phyloP scores from a whole-genome alignment of 371 early-diverging fungal species.

The Mortierella sp. region DNA sequence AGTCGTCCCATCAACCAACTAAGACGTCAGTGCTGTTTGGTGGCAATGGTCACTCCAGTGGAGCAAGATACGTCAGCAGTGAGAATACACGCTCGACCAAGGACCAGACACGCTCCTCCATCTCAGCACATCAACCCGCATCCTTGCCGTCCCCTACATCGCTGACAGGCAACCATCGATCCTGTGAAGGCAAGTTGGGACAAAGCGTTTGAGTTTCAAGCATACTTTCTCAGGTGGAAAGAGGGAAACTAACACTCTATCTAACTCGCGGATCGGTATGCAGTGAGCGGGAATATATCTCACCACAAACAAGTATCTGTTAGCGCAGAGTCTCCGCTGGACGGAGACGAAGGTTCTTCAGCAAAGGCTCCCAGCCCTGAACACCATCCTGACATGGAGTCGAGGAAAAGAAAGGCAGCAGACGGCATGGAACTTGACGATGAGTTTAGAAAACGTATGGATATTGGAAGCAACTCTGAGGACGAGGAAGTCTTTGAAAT shows the following conservation, averaged over 20 bases:
- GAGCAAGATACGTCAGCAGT: no score
- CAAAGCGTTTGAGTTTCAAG: no score
- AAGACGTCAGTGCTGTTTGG: no score
- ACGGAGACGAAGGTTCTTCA: not conserved
- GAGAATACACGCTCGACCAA: no score
- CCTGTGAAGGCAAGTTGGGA: no score
- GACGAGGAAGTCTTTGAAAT: conserved; percentile 18
- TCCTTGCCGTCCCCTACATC: not conserved
- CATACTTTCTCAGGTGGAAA: no score
- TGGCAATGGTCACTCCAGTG: no score
- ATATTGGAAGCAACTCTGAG: conserved; percentile 28
- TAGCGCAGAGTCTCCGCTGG: conserved; percentile 1
- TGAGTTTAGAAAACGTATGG: conserved; percentile 2
- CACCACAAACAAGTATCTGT: conserved; percentile 3
- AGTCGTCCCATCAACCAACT: not conserved
- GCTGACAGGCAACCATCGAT: not conserved
- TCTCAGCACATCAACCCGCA: no score
- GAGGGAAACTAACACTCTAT: no score
- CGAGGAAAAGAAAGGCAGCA: conserved; percentile 12
- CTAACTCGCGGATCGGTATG: no score
- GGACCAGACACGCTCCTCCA: no score
- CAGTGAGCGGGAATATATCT: conserved; percentile 5
- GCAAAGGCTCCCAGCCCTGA: not conserved
- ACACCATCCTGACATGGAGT: not conserved
- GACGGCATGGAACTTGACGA: not conserved